A percentile compares a stretch with the other conserved stretches of the same genome.
phyloP scores from a whole-genome alignment of 306 rosid genomes.

The Prunus davidiana region DNA sequence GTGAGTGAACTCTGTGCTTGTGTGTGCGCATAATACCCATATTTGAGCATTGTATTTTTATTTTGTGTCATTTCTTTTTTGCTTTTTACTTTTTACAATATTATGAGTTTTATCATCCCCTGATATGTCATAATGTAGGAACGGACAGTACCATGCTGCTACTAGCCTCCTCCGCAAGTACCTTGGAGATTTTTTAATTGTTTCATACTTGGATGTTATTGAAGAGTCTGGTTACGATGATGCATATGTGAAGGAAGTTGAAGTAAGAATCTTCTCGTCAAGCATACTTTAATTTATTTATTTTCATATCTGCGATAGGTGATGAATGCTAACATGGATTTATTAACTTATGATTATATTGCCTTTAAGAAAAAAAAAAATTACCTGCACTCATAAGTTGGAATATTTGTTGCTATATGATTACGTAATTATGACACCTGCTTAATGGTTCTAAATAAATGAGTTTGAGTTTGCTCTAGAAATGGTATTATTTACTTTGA shows the following conservation, averaged over 20 bases:
- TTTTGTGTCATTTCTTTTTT: not conserved
- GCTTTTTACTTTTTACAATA: not conserved
- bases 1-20: conserved; percentile 41
- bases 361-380: not conserved
- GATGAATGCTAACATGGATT: not conserved
- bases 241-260: conserved; percentile 73
- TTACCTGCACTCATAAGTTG: not conserved
- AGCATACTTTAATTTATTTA: not conserved
- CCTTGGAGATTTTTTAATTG: conserved; percentile 87
- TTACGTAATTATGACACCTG: not conserved
- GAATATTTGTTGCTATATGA: not conserved
- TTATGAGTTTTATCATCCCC: conserved; percentile 19
- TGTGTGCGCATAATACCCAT: not conserved
- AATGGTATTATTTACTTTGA: not conserved
- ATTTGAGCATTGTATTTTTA: not conserved
- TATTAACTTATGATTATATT: not conserved
- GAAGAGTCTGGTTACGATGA: conserved; percentile 89
- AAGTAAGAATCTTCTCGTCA: conserved; percentile 48
- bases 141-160: conserved; percentile 55
- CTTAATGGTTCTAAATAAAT: not conserved
- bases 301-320: conserved; percentile 1
- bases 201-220: conserved; percentile 73
- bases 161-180: conserved; percentile 84
- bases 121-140: conserved; percentile 43
- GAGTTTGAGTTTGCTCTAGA: not conserved